These are phyloP conservation scores for Geosmithia morbida DNA, from an alignment of 2,329 filamentous ascomycete species.

Conservation along the genomic window DNA sequence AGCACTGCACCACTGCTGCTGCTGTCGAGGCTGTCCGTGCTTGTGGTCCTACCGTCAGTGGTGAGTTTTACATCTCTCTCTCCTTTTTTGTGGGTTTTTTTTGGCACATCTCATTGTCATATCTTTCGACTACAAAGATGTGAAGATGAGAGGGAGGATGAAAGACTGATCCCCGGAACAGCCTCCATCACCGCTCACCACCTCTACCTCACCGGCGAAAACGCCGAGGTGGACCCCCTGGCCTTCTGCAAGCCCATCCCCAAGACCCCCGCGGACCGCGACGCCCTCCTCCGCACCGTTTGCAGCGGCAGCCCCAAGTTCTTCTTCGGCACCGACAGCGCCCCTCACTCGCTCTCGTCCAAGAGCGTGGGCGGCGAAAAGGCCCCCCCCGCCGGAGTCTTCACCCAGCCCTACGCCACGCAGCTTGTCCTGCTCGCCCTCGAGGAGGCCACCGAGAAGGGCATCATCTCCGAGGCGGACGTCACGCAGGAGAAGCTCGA, in stretches of 20 bases:
- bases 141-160: not conserved
- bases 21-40: constrained; percentile 64
- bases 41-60: constrained; percentile 63
- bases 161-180: constrained; percentile 2
- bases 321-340: constrained; percentile 56
- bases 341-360: constrained; percentile 45
- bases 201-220: constrained; percentile 64
- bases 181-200: constrained; percentile 81
- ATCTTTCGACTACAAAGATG: no score
- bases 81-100: no score
- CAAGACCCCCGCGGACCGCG: constrained; percentile 57
- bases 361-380: constrained; percentile 28
- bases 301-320: constrained; percentile 48
- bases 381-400: constrained; percentile 57
- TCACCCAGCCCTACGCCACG: constrained; percentile 60
- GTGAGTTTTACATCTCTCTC: constrained; percentile 12
- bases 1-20: constrained; percentile 79
- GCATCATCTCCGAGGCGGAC: constrained; percentile 33
- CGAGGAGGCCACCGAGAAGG: constrained; percentile 43
- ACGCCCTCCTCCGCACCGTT: constrained; percentile 54
- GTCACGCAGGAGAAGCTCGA: constrained; percentile 39
- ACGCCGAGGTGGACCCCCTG: constrained; percentile 41
- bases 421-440: constrained; percentile 48
- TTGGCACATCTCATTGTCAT: no score
- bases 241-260: constrained; percentile 67